Evolutionary conservation across 768 basidiomycete genomes (phyloP).

Genomic region (Megacollybia marginata): DNA sequence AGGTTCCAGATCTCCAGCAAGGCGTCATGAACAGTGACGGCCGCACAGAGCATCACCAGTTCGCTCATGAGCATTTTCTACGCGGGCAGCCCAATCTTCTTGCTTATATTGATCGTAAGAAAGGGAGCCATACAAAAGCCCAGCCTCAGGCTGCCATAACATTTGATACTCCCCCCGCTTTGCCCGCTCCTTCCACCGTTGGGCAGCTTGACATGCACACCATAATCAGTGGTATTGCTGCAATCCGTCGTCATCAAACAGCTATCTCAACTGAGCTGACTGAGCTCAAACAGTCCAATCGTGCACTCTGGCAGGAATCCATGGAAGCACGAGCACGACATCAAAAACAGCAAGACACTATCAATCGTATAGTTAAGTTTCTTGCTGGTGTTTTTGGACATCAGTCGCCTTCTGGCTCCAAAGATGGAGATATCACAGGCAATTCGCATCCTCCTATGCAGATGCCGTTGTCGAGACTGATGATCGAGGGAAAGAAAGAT

Average conservation of each 20-base stretch:
- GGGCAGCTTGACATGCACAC: slow-evolving; percentile 57
- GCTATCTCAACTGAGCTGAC: slow-evolving; percentile 86
- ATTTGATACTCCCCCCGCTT: slow-evolving; percentile 18
- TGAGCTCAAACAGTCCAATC: slow-evolving; percentile 81
- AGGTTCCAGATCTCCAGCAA: slow-evolving; percentile 93
- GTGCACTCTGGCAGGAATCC: slow-evolving; percentile 90
- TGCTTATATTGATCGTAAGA: slow-evolving; percentile 84
- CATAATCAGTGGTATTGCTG: slow-evolving; percentile 74
- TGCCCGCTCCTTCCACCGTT: slow-evolving; percentile 10
- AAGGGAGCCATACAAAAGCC: slow-evolving; percentile 37
- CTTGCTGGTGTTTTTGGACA: slow-evolving; percentile 84
- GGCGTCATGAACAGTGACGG: slow-evolving; percentile 78
- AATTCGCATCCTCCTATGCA: neutral
- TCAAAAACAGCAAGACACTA: slow-evolving; percentile 92
- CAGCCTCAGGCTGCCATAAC: slow-evolving; percentile 22
- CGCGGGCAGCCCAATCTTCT: slow-evolving; percentile 85
- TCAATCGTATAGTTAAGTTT: slow-evolving; percentile 92
- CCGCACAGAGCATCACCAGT: slow-evolving; percentile 85
- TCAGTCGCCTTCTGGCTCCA: slow-evolving; percentile 33
- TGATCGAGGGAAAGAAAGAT: slow-evolving; percentile 50
- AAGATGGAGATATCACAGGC: slow-evolving; percentile 18
- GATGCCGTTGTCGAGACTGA: slow-evolving; percentile 45
- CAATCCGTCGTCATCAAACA: slow-evolving; percentile 88
- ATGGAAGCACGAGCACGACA: slow-evolving; percentile 69
- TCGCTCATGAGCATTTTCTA: slow-evolving; percentile 84